Conservation (phyloP, 2,329 filamentous ascomycete genomes). For the Exserohilum turcica region DNA sequence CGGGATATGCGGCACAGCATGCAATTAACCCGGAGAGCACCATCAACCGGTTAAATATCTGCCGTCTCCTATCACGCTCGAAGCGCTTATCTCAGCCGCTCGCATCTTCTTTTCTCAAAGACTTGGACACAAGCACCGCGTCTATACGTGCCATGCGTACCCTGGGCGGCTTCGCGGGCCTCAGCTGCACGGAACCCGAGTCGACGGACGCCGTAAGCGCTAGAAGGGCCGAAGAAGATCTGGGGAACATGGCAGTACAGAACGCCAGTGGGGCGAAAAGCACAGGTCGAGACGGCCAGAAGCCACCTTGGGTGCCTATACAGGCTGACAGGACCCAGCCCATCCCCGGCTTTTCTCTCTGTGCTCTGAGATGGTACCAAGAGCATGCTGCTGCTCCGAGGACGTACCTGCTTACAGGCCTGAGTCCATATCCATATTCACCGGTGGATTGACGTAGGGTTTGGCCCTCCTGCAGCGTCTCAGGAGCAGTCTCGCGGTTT, state of each 20-base stretch:
- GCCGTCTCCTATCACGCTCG: conserved; percentile 2
- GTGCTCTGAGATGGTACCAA: conserved; percentile 1
- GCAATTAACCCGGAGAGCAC: background rate
- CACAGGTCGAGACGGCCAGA: conserved; percentile 17
- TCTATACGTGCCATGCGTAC: conserved; percentile 10
- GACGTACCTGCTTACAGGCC: conserved; percentile 2
- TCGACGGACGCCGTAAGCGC: conserved; percentile 22
- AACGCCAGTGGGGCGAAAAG: conserved; percentile 13
- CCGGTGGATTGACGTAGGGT: conserved; percentile 13
- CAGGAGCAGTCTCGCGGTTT: conserved; percentile 4
- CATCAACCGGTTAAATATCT: conserved; percentile 4
- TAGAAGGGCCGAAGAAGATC: conserved; percentile 28
- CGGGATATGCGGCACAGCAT: conserved; percentile 3
- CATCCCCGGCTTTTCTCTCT: conserved; percentile 5
- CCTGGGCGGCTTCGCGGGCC: conserved; percentile 11
- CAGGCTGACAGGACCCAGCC: conserved; percentile 8
- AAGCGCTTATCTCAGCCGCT: conserved; percentile 1
- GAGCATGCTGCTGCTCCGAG: conserved; percentile 1
- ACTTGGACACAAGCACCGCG: conserved; percentile 10
- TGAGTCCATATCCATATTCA: background rate
- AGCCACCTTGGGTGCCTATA: conserved; percentile 18
- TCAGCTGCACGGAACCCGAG: conserved; percentile 21
- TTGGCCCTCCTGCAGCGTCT: conserved; percentile 5
- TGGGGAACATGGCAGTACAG: conserved; percentile 16
- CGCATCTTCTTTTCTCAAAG: conserved; percentile 3